Base-by-base conservation (phyloP, 2,329 filamentous ascomycete species). In the Trichothecium roseum region DNA sequence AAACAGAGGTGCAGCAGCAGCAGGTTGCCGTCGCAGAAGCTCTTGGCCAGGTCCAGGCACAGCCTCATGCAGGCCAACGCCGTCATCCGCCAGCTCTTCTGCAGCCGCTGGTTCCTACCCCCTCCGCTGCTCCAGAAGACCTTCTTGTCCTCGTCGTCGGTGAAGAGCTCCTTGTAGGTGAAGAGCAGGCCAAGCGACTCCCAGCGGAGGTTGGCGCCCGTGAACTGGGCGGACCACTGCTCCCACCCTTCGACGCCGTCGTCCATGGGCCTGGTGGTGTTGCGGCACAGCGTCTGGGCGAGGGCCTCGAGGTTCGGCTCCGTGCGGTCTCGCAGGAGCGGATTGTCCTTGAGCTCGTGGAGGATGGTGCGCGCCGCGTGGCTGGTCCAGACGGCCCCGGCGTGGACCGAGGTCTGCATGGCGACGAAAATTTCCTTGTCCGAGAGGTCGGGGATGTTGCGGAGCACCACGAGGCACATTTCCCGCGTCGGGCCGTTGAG, bases 131-230 rank as follows among this genome's bases (percentile, higher is more conserved):
- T 18, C 18, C 9, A 22, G 18, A 8, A 18, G 26, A 18, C 16
- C 20, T n/a, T n/a, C 14, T 28, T 15, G 13, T 24, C 20, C 20
- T 15, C 35, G n/a, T 34, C 30, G 7, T 31, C 35, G 9, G 34
- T 10, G 14, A 35, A 28, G 8, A 34, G 20, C 28, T 41, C 33
- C 5, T 18, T 12, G 15, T 32, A 39, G 4, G 34, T 39, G 18
- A 42, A 66, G 2, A 64, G 42, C 9, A 65, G 35, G 0, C 62
- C 63, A 2, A 68, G 36, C 0, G 59, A 55, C 35, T 68, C 64
- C 64, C 64, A 68, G 1, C 64, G 53, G 15, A 63, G 45, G 13
- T 55, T 56, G 0, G 41, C 40, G 0, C 62, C 62, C 0, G 49
- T 51, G 32, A 67, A 62, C 26, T 64, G 59, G 2, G 44, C 46